phyloP scores from a whole-genome alignment of 1,284 basidiomycete species.

The Leccinum subrobustum region DNA sequence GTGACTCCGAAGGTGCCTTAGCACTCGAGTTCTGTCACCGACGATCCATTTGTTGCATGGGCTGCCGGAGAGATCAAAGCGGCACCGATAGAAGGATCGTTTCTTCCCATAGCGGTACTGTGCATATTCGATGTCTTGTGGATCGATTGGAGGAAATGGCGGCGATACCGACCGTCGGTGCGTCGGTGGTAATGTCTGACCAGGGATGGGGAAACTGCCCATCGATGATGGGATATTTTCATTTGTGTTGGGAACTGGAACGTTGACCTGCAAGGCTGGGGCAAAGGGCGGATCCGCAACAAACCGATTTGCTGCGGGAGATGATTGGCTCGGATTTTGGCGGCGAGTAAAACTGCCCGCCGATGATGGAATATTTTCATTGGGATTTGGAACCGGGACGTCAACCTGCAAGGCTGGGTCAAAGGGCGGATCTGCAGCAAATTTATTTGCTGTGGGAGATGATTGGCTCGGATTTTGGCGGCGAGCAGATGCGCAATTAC shows the following conservation, averaged over 20 bases:
- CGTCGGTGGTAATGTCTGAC: not conserved
- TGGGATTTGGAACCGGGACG: not conserved
- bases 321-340: constrained; percentile 2
- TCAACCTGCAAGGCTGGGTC: constrained; percentile 4
- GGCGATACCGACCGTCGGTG: not conserved
- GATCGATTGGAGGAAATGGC: constrained; percentile 8
- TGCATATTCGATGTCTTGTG: constrained; percentile 23
- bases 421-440: not conserved
- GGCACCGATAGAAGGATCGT: constrained; percentile 27
- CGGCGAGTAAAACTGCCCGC: not conserved
- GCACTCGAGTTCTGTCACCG: constrained; percentile 26
- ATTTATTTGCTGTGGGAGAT: not conserved
- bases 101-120: constrained; percentile 15
- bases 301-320: not conserved
- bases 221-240: constrained; percentile 2
- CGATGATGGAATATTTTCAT: constrained; percentile 2
- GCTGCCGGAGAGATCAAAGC: constrained; percentile 24
- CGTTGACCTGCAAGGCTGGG: constrained; percentile 5
- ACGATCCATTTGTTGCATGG: constrained; percentile 29
- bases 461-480: constrained; percentile 3
- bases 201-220: not conserved
- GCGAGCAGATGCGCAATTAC: not conserved
- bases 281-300: not conserved
- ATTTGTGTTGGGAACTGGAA: not conserved
- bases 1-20: constrained; percentile 27